phyloP scores from a whole-genome alignment of 176 grass and related monocot genomes.

The Musa schizocarpa region DNA sequence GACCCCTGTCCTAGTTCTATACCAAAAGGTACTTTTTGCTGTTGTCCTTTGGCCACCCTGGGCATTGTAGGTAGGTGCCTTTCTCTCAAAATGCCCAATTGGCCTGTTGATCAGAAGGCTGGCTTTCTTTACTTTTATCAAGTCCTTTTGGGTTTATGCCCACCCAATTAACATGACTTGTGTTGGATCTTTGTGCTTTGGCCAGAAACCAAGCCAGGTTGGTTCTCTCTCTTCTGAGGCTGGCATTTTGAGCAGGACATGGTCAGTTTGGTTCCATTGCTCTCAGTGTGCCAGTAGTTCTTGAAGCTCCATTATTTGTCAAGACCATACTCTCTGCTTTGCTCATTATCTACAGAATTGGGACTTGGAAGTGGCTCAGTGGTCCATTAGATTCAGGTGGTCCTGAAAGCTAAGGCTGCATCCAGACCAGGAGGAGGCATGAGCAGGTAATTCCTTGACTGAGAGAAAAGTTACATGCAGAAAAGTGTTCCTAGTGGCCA shows the following conservation, averaged over 20 bases:
- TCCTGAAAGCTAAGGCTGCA: not conserved
- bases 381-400: not conserved
- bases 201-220: slow-evolving; percentile 10
- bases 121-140: no score
- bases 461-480: not conserved
- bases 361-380: not conserved
- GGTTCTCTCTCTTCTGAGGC: slow-evolving; percentile 1
- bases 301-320: not conserved
- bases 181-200: not conserved
- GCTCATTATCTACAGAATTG: not conserved
- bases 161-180: not conserved
- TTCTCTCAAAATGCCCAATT: no score
- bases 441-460: slow-evolving; percentile 1
- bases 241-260: not conserved
- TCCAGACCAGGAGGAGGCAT: not conserved
- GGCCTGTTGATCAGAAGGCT: no score
- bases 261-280: not conserved
- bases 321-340: not conserved
- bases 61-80: not conserved
- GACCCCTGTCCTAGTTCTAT: no score
- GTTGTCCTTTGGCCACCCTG: not conserved
- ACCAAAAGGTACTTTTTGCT: not conserved
- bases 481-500: no score
- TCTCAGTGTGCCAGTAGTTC: not conserved
- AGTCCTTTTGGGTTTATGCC: not conserved